Evolutionary conservation across 129 eudicot genomes (phyloP).

Genomic region (Sambucus nigra): DNA sequence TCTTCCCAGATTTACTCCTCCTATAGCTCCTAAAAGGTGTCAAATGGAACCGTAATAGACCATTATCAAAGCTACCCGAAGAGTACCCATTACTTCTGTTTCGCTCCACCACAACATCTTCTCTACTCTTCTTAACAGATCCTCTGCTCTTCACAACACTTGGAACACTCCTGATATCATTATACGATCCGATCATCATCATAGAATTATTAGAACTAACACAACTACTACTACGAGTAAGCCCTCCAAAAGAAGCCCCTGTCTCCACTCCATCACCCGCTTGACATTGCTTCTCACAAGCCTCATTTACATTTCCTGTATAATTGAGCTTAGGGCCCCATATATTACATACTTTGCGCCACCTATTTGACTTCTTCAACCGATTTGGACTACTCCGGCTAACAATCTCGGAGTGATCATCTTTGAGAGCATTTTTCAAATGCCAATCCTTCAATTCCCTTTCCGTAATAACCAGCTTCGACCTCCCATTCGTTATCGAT

Average conservation of each 20-base stretch:
- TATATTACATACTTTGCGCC: conserved; percentile 53
- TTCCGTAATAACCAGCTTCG: conserved; percentile 71
- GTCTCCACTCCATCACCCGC: conserved; percentile 18
- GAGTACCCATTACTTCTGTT: conserved; percentile 37
- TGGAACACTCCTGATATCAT: conserved; percentile 13
- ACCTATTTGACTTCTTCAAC: conserved; percentile 42
- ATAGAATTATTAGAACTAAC: conserved; percentile 34
- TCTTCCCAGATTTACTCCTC: conserved; percentile 47
- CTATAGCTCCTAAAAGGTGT: conserved; percentile 68
- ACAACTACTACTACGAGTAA: conserved; percentile 45
- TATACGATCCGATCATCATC: conserved; percentile 15
- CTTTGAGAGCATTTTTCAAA: conserved; percentile 34
- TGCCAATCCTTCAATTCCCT: conserved; percentile 80
- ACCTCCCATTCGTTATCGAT: conserved; percentile 14
- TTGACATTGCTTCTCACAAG: conserved; percentile 20
- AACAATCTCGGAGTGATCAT: conserved; percentile 26
- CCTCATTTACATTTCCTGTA: conserved; percentile 12
- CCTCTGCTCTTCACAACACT: conserved; percentile 19
- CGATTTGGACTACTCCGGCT: conserved; percentile 21
- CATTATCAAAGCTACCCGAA: conserved; percentile 41
- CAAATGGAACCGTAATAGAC: conserved; percentile 42
- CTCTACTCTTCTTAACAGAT: conserved; percentile 21
- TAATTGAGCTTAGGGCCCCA: conserved; percentile 41
- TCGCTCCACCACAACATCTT: conserved; percentile 41
- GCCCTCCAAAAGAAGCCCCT: conserved; percentile 24